Base-by-base conservation (phyloP, 768 basidiomycete species). In the Calvatia gigantea region DNA sequence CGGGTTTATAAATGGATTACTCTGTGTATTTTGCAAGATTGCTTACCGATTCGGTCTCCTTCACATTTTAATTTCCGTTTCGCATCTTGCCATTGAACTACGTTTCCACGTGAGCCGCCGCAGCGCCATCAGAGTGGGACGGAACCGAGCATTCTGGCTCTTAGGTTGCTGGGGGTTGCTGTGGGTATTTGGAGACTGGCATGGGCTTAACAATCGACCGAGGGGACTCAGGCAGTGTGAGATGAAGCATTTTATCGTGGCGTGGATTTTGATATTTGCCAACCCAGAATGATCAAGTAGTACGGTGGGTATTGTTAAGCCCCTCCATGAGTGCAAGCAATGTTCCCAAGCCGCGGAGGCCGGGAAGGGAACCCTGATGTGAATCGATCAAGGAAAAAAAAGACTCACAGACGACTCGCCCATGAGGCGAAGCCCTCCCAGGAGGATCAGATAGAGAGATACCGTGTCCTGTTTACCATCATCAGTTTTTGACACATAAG, bases 31-130 rank as follows among this genome's bases (percentile, higher is more conserved):
- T 17, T 33, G 4, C 17, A 32, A 19, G 31, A 32, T 8, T 43
- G 9, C 23, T 25, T 6, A 42, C 51, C 31, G 31, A 44, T 27
- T 53, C 28, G 51, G 51, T 17, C 12, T 44, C 23, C 29, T 37
- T 54, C 53, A 45, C 35, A 31, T 25, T 25, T 55, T 55, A 23
- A 55, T 47, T 55, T 47, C 54, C 35, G 44, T 55, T 47, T 46
- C 35, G 35, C 44, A 47, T 38, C 31, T 37, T 44, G 27, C 53
- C 35, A 45, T 35, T 54, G 21, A 35, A 39, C n/a, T 46, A 23
- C 21, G 39, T 46, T 39, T 39, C 29, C 33, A 46, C 37, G 33
- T 47, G 43, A 28, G 21, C 11, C 1, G 15, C 48, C 29, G 14
- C 2, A 29, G 32, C 3, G 17, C 9, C 17, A 41, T 32, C 51